Conservation (phyloP, 768 basidiomycete genomes). For the Lactarius sanguifluus region DNA sequence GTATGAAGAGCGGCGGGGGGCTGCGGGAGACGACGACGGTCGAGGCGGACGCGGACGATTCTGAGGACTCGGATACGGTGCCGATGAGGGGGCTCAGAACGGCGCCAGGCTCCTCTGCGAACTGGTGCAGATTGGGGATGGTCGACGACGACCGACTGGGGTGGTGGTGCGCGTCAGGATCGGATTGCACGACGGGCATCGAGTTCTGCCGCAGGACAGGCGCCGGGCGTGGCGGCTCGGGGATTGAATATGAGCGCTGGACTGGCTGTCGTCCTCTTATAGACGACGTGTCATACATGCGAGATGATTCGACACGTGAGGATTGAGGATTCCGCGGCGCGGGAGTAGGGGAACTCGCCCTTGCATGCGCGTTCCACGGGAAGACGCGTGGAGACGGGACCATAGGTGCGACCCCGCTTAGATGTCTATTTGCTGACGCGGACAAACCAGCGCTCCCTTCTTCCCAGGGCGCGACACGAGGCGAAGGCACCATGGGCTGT, state of each 20-base stretch:
- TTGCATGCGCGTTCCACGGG: constrained; percentile 15
- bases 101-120: constrained; percentile 36
- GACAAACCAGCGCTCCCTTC: constrained; percentile 9
- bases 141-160: background rate
- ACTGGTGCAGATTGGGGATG: constrained; percentile 29
- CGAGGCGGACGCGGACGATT: constrained; percentile 26
- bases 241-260: constrained; percentile 26
- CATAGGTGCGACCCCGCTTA: background rate
- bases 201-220: constrained; percentile 25
- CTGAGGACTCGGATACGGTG: constrained; percentile 21
- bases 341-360: constrained; percentile 23
- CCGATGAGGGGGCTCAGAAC: constrained; percentile 36
- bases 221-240: constrained; percentile 9
- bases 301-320: constrained; percentile 11
- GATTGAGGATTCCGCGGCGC: constrained; percentile 18
- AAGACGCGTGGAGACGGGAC: constrained; percentile 22
- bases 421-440: constrained; percentile 19
- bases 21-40: constrained; percentile 32
- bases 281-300: constrained; percentile 15
- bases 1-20: constrained; percentile 36
- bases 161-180: constrained; percentile 11
- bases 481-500: constrained; percentile 24
- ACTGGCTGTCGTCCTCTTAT: background rate
- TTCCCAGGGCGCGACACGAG: constrained; percentile 23
- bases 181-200: constrained; percentile 18